Evolutionary conservation across 1,139 yeast species (phyloP).

Genomic region (Scheffersomyces titani): DNA sequence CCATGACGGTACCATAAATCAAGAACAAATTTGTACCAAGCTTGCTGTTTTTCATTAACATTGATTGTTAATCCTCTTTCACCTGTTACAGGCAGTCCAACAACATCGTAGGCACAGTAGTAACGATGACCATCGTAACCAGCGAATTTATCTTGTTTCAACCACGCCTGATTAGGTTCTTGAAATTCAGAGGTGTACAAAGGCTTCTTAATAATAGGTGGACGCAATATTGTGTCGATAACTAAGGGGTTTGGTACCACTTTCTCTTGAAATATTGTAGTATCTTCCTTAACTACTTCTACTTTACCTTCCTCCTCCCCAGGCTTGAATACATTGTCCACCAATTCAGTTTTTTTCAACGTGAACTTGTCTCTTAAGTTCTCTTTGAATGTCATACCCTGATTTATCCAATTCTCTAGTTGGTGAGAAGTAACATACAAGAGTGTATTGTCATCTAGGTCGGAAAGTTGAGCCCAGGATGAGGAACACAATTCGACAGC

Average conservation of each 20-base stretch:
- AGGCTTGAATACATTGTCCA: slow-evolving; percentile 9
- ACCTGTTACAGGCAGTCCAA: slow-evolving; percentile 20
- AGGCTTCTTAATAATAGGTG: slow-evolving; percentile 20
- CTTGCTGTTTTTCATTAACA: slow-evolving; percentile 1
- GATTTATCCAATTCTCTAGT: slow-evolving; percentile 28
- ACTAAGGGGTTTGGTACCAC: slow-evolving; percentile 19
- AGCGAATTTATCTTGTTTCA: slow-evolving; percentile 16
- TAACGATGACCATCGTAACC: slow-evolving; percentile 19
- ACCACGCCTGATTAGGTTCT: slow-evolving; percentile 32
- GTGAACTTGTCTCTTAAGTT: slow-evolving; percentile 18
- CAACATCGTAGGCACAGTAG: slow-evolving; percentile 40
- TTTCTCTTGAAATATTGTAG: slow-evolving; percentile 9
- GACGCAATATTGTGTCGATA: slow-evolving; percentile 23
- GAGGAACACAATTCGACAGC: slow-evolving; percentile 35
- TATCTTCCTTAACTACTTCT: slow-evolving; percentile 6
- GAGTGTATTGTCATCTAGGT: slow-evolving; percentile 23
- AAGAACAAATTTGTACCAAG: slow-evolving; percentile 9
- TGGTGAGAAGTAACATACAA: slow-evolving; percentile 38
- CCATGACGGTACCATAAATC: slow-evolving; percentile 9
- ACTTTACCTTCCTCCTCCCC: slow-evolving; percentile 1
- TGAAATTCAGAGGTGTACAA: slow-evolving; percentile 14
- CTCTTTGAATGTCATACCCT: slow-evolving; percentile 13
- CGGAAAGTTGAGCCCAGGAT: slow-evolving; percentile 40
- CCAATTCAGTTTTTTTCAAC: slow-evolving; percentile 5
- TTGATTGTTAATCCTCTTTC: slow-evolving; percentile 9